These are phyloP conservation scores for Ascochyta lentis DNA, from an alignment of 2,329 filamentous ascomycete species.

Conservation along the genomic window DNA sequence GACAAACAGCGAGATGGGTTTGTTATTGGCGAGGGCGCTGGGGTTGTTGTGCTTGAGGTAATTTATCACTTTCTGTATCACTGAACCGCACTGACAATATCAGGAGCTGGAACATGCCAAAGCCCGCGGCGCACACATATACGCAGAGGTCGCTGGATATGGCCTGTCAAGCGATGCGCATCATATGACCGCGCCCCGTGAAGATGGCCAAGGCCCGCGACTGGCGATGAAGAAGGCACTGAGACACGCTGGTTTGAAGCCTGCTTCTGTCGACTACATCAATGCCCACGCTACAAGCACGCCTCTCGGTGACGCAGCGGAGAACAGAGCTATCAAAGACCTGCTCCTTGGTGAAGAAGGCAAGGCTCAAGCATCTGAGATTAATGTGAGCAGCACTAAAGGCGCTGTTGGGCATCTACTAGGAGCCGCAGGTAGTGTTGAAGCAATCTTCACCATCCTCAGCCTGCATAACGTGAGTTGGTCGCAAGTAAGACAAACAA, in stretches of 20 bases:
- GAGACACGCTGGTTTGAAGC: conserved; percentile 71
- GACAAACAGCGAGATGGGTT: conserved; percentile 82
- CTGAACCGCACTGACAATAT: conserved; percentile 2
- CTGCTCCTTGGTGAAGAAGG: conserved; percentile 79
- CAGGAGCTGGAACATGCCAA: conserved; percentile 85
- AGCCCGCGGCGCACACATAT: conserved; percentile 77
- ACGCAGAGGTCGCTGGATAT: conserved; percentile 89
- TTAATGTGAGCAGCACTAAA: conserved; percentile 93
- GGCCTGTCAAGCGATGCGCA: conserved; percentile 89
- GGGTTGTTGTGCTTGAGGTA: conserved; percentile 82
- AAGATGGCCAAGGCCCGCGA: conserved; percentile 81
- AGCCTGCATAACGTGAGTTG: conserved; percentile 75
- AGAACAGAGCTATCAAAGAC: conserved; percentile 80
- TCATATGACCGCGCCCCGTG: conserved; percentile 89
- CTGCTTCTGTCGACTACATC: conserved; percentile 81
- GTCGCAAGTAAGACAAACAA: background rate
- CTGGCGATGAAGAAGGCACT: conserved; percentile 86
- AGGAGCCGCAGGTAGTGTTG: conserved; percentile 88
- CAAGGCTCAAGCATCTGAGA: conserved; percentile 63
- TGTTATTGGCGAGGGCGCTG: conserved; percentile 91
- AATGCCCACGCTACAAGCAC: conserved; percentile 97
- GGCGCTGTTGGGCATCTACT: conserved; percentile 90
- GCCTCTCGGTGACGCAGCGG: conserved; percentile 81
- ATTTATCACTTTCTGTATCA: background rate
- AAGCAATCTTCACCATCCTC: conserved; percentile 84